phyloP scores from a whole-genome alignment of 164 flowering plant species.

The Liquidambar formosana region DNA sequence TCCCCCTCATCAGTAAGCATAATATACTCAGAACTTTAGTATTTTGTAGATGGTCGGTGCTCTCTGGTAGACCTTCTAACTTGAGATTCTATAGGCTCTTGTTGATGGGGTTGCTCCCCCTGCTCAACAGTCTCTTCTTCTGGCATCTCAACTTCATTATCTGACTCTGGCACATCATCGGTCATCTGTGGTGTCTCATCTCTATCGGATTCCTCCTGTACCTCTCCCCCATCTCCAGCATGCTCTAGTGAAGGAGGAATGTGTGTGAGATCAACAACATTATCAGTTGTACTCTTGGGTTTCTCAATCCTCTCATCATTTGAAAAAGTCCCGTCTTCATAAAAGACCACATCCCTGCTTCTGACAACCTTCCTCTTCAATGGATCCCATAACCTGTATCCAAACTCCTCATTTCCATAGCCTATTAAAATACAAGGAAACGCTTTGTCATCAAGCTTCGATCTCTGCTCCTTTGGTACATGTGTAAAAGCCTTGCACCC shows the following conservation, averaged over 20 bases:
- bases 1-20: constrained; percentile 14
- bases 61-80: constrained; percentile 9
- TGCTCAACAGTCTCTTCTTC: background rate
- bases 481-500: constrained; percentile 14
- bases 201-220: no score
- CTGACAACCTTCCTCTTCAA: background rate
- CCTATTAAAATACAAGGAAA: constrained; percentile 11
- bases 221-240: background rate
- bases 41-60: background rate
- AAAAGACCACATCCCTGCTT: constrained; percentile 13
- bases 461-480: constrained; percentile 11
- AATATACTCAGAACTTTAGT: background rate
- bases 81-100: background rate
- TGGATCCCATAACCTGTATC: constrained; percentile 6
- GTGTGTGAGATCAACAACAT: background rate
- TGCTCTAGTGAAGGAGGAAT: background rate
- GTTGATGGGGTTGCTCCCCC: constrained; percentile 2
- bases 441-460: constrained; percentile 15
- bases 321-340: constrained; percentile 6
- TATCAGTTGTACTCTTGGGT: background rate
- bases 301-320: background rate
- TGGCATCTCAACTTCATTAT: constrained; percentile 1
- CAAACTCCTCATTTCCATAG: constrained; percentile 13
- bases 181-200: background rate
- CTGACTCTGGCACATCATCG: constrained; percentile 1